Evolutionary conservation across 2,329 filamentous ascomycete genomes (phyloP), one percentile per base, ranked within the genome.

Genomic region (Sporothrix globosa): DNA sequence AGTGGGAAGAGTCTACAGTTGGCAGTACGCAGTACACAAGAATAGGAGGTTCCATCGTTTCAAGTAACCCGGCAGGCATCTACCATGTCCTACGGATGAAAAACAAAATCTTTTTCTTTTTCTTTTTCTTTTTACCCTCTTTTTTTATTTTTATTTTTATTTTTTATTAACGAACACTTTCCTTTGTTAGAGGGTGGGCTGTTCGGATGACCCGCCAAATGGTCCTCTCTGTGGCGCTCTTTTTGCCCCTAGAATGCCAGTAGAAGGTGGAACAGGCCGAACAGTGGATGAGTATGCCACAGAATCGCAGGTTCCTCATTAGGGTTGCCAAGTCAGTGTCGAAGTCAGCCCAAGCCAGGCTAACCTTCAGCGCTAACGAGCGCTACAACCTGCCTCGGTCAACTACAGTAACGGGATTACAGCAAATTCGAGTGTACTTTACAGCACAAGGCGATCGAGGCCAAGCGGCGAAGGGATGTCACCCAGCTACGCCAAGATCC

Each of bases 181-280:
- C 34, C 34, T 34, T 34, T 34, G 34, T 34, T 30, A 5, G 2
- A 34, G 1, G 34, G 34, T 34, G 34, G 34, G 34, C 52, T 54
- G 52, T 54, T 54, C 21, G 34, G 30, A 27, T 41, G n/a, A n/a
- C 34, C 34, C 4, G 34, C 27, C 27, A 30, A 30, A n/a, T n/a
- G n/a, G n/a, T n/a, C n/a, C n/a, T 30, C 5, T 30, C 5, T 30
- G 2, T 30, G 27, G 27, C 27, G 3, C 27, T 30, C 27, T 2
- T 30, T 3, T 41, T 60, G 56, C 34, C 56, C 56, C 56, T 60
- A 60, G 56, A 60, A 60, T 34, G 34, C 30, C 56, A 41, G 56
- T 60, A 44, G 34, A 60, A 60, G 19, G 19, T 21, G 2, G 27
- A 30, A 3, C 2, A 30, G 27, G 27, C 27, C 27, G 27, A 30